Conservation (phyloP, 495 filamentous ascomycete species). For the Hypoxylon fragiforme region DNA sequence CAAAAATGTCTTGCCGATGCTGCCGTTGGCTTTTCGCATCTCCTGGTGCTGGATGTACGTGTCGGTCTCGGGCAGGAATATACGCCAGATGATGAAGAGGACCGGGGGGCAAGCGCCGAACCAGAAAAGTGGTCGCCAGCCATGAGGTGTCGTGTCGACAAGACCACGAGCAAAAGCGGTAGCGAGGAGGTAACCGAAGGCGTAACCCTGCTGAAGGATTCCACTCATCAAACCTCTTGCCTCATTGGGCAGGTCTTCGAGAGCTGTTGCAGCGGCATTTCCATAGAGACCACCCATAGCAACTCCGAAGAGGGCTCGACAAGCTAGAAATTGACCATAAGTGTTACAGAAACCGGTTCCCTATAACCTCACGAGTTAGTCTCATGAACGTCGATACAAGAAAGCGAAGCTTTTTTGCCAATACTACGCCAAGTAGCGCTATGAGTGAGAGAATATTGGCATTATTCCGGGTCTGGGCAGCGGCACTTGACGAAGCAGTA, state of each 20-base stretch:
- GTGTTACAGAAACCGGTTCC: constrained; percentile 79
- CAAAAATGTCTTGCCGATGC: constrained; percentile 64
- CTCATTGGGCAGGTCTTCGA: constrained; percentile 79
- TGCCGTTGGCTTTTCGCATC: constrained; percentile 57
- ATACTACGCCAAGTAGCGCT: constrained; percentile 37
- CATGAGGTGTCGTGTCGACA: constrained; percentile 71
- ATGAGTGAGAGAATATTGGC: constrained; percentile 28
- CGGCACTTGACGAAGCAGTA: constrained; percentile 17
- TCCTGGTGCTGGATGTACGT: constrained; percentile 64
- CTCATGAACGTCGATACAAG: constrained; percentile 6
- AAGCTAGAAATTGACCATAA: constrained; percentile 77
- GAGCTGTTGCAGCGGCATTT: constrained; percentile 81
- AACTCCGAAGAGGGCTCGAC: constrained; percentile 82
- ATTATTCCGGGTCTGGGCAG: constrained; percentile 12
- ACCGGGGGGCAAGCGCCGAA: constrained; percentile 79
- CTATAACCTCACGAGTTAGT: constrained; percentile 34
- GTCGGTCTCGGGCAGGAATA: constrained; percentile 76
- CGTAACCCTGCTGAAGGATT: constrained; percentile 86
- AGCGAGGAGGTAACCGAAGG: constrained; percentile 83
- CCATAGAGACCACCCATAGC: constrained; percentile 90
- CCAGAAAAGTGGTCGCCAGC: constrained; percentile 85
- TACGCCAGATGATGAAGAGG: constrained; percentile 77
- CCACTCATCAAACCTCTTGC: constrained; percentile 78
- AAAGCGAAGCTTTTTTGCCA: constrained; percentile 40
- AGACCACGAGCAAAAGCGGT: constrained; percentile 74